Conservation (phyloP, 2,329 filamentous ascomycete species). For the Ascochyta koolunga region DNA sequence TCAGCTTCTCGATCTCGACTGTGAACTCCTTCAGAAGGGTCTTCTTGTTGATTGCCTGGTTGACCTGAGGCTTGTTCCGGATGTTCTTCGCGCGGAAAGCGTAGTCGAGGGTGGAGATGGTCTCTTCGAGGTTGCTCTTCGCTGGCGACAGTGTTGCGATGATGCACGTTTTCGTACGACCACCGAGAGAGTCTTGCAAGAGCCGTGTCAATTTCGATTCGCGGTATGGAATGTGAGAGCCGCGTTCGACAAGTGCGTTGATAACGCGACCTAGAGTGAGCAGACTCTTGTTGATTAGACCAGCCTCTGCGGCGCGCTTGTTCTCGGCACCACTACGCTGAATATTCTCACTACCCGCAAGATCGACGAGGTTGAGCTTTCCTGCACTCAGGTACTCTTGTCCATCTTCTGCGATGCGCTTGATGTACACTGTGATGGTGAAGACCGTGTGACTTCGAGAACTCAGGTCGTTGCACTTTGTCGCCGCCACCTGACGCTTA, state of each 20-base stretch:
- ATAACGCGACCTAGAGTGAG: conserved; percentile 95
- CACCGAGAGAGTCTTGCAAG: conserved; percentile 94
- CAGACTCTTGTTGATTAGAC: conserved; percentile 96
- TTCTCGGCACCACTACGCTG: conserved; percentile 96
- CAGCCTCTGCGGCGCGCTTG: conserved; percentile 93
- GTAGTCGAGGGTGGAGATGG: conserved; percentile 96
- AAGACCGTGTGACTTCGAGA: conserved; percentile 98
- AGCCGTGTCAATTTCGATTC: conserved; percentile 96
- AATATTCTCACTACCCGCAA: conserved; percentile 97
- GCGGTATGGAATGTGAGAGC: conserved; percentile 86
- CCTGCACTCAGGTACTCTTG: conserved; percentile 90
- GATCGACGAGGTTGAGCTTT: conserved; percentile 94
- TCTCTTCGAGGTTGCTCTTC: conserved; percentile 95
- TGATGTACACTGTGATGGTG: conserved; percentile 90
- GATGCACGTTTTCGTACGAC: conserved; percentile 96
- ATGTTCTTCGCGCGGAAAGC: conserved; percentile 99
- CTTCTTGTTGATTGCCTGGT: conserved; percentile 90
- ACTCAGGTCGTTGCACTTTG: conserved; percentile 99
- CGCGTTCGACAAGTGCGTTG: conserved; percentile 91
- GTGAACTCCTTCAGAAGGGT: conserved; percentile 90
- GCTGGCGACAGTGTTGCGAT: conserved; percentile 96
- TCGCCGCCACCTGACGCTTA: conserved; percentile 96
- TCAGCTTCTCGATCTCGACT: conserved; percentile 89
- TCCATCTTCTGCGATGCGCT: conserved; percentile 78
- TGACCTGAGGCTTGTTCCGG: conserved; percentile 94